phyloP scores from a whole-genome alignment of 2,329 filamentous ascomycete genomes.

The Penicillium olsonii region DNA sequence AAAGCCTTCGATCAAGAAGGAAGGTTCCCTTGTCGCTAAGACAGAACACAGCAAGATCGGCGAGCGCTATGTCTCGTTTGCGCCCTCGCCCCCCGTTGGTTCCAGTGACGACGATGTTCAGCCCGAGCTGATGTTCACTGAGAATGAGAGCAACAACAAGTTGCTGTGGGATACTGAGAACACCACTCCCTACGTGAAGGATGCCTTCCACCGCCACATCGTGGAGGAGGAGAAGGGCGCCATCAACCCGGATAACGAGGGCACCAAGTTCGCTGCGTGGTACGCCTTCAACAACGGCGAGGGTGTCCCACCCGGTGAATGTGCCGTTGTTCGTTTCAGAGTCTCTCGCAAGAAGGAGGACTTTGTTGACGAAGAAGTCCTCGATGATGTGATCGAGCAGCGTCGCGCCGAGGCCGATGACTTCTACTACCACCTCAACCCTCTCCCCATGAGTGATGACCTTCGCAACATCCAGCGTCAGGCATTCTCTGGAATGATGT shows the following conservation, averaged over 20 bases:
- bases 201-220: constrained; percentile 88
- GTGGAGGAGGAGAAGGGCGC: constrained; percentile 78
- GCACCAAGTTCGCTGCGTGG: constrained; percentile 90
- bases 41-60: constrained; percentile 81
- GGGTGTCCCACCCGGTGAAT: constrained; percentile 85
- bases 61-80: constrained; percentile 78
- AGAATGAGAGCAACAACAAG: constrained; percentile 90
- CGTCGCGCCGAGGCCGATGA: constrained; percentile 90
- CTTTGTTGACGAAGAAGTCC: constrained; percentile 88
- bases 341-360: constrained; percentile 73
- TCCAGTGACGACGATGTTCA: constrained; percentile 78
- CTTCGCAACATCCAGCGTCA: constrained; percentile 93
- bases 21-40: constrained; percentile 67
- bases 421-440: constrained; percentile 92
- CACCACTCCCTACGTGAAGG: constrained; percentile 82
- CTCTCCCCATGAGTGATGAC: constrained; percentile 89
- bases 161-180: constrained; percentile 77
- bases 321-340: constrained; percentile 90
- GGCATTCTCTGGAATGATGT: constrained; percentile 95
- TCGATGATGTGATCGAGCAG: constrained; percentile 87
- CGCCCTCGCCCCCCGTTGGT: constrained; percentile 85
- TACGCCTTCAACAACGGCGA: constrained; percentile 88
- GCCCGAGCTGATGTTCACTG: constrained; percentile 85
- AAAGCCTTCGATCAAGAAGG: constrained; percentile 75
- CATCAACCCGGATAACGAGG: constrained; percentile 75